Evolutionary conservation across 495 filamentous ascomycete species (phyloP).

Genomic region (Chlorociboria aeruginascens): DNA sequence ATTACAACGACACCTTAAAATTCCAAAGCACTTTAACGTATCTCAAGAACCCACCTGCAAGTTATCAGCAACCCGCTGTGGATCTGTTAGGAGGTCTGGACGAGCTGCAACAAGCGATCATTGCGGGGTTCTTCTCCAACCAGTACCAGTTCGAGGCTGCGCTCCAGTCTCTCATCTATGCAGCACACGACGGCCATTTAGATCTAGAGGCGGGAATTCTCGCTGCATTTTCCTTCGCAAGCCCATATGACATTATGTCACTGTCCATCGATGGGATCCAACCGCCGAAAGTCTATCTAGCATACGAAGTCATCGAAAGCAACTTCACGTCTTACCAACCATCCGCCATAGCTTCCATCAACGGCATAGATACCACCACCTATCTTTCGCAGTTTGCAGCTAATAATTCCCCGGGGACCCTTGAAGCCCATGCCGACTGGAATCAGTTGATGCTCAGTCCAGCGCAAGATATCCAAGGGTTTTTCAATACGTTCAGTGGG

Average conservation of each 20-base stretch:
- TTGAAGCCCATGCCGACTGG: conserved; percentile 39
- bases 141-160: conserved; percentile 41
- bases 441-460: conserved; percentile 37
- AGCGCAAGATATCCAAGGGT: conserved; percentile 28
- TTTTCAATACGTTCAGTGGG: conserved; percentile 26
- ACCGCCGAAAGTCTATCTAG: conserved; percentile 31
- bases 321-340: conserved; percentile 15
- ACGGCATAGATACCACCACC: conserved; percentile 26
- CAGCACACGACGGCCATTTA: conserved; percentile 37
- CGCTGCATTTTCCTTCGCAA: conserved; percentile 33
- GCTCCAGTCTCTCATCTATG: conserved; percentile 28
- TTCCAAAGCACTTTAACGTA: conserved; percentile 45
- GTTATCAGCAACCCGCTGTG: conserved; percentile 40
- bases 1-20: conserved; percentile 43
- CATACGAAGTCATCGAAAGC: neutral
- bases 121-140: conserved; percentile 26
- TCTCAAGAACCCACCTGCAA: conserved; percentile 41
- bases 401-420: conserved; percentile 25
- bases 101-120: conserved; percentile 29
- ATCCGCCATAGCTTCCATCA: conserved; percentile 34
- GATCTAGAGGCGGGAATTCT: conserved; percentile 28
- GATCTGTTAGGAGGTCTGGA: conserved; percentile 37
- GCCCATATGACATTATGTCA: conserved; percentile 30
- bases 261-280: conserved; percentile 37
- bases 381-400: conserved; percentile 32